These are phyloP conservation scores for Syzygium jambos DNA, from an alignment of 345 rosid species.

Conservation along the genomic window DNA sequence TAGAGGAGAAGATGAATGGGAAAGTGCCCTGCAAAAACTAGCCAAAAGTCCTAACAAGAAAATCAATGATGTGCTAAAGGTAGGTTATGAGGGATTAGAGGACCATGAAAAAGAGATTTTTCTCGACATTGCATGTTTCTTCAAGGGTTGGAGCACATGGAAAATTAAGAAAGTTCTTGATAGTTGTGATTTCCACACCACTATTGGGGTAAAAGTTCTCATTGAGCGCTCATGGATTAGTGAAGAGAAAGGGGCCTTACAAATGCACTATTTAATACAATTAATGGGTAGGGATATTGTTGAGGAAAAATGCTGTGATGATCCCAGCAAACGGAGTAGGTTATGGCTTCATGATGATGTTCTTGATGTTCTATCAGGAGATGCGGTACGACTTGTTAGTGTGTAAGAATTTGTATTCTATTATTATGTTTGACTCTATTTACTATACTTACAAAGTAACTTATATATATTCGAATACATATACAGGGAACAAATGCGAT, in stretches of 20 bases:
- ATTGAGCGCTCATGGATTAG: neutral
- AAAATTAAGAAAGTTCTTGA: neutral
- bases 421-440: neutral
- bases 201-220: neutral
- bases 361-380: neutral
- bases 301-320: neutral
- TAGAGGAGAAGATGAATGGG: neutral
- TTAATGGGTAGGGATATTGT: neutral
- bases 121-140: neutral
- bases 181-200: rapidly evolving
- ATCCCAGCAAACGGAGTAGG: rapidly evolving
- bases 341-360: neutral
- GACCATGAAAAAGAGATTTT: neutral
- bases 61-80: too few species aligned
- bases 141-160: neutral
- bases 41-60: neutral
- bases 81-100: neutral
- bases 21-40: neutral
- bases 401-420: rapidly evolving
- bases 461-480: neutral
- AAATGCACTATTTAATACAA: neutral
- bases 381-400: neutral
- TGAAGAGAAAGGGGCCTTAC: neutral
- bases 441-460: neutral
- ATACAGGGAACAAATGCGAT: neutral